Conservation (phyloP, 768 basidiomycete species). For the Amanita pallidorosea region DNA sequence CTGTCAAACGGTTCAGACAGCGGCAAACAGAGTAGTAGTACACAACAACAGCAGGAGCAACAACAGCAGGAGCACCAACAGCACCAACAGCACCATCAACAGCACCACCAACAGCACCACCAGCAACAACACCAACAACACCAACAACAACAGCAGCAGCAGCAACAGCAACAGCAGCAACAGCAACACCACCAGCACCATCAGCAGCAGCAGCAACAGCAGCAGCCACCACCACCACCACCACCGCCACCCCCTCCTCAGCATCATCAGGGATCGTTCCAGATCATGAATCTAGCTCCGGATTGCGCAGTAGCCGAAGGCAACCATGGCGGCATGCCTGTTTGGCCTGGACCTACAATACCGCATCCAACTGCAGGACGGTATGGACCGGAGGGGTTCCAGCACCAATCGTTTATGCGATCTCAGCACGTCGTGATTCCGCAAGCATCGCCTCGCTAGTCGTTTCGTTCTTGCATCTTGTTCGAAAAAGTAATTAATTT, state of each 20-base stretch:
- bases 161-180: background rate
- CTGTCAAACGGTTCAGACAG: constrained; percentile 19
- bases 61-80: background rate
- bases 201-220: background rate
- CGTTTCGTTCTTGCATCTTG: background rate
- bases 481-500: background rate
- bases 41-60: constrained; percentile 7
- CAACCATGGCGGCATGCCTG: constrained; percentile 3
- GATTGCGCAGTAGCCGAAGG: constrained; percentile 9
- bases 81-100: background rate
- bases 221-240: background rate
- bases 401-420: constrained; percentile 38
- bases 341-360: constrained; percentile 9
- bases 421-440: constrained; percentile 19
- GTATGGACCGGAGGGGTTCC: constrained; percentile 20
- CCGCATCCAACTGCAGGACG: constrained; percentile 4
- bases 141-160: background rate
- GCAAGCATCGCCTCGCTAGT: constrained; percentile 15
- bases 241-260: background rate
- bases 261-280: constrained; percentile 53
- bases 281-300: constrained; percentile 27
- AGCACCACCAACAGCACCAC: constrained; percentile 5
- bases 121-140: background rate
- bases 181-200: background rate
- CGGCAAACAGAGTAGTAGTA: constrained; percentile 14